A percentile compares a stretch with the other conserved stretches of the same genome.
These are phyloP conservation scores for Hypomyces rosellus DNA, from an alignment of 2,329 filamentous ascomycete species.

Conservation along the genomic window DNA sequence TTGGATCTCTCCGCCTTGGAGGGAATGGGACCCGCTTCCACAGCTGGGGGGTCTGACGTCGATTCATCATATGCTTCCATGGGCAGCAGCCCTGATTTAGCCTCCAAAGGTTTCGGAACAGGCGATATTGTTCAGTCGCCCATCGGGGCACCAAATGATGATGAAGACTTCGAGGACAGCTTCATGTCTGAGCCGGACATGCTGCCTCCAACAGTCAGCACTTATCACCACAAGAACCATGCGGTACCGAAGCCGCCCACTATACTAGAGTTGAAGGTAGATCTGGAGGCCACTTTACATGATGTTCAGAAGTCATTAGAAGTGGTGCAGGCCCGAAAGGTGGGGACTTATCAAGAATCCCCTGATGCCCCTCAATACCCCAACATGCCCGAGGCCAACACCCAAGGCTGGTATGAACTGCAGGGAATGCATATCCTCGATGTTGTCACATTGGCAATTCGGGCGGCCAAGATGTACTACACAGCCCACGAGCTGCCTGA, in stretches of 20 bases:
- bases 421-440: slow-evolving; percentile 91
- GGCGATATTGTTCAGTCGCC: slow-evolving; percentile 42
- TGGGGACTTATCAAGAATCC: slow-evolving; percentile 22
- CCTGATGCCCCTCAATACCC: slow-evolving; percentile 25
- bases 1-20: slow-evolving; percentile 52
- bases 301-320: slow-evolving; percentile 63
- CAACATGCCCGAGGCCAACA: slow-evolving; percentile 39
- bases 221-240: slow-evolving; percentile 81
- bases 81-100: slow-evolving; percentile 52
- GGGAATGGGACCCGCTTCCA: slow-evolving; percentile 26
- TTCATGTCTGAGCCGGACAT: slow-evolving; percentile 59
- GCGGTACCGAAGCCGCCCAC: slow-evolving; percentile 79
- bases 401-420: slow-evolving; percentile 72
- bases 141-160: slow-evolving; percentile 36
- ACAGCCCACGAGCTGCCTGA: slow-evolving; percentile 85
- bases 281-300: slow-evolving; percentile 60
- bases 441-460: slow-evolving; percentile 89
- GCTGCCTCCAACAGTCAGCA: slow-evolving; percentile 95
- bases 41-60: slow-evolving; percentile 39
- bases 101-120: slow-evolving; percentile 31
- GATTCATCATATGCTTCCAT: slow-evolving; percentile 57
- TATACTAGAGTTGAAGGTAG: slow-evolving; percentile 65
- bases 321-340: slow-evolving; percentile 43
- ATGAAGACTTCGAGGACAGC: slow-evolving; percentile 50
- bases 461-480: slow-evolving; percentile 93